Evolutionary conservation across 371 early-diverging fungal species (phyloP).

Genomic region (Thermomucor indicae-seudaticae): DNA sequence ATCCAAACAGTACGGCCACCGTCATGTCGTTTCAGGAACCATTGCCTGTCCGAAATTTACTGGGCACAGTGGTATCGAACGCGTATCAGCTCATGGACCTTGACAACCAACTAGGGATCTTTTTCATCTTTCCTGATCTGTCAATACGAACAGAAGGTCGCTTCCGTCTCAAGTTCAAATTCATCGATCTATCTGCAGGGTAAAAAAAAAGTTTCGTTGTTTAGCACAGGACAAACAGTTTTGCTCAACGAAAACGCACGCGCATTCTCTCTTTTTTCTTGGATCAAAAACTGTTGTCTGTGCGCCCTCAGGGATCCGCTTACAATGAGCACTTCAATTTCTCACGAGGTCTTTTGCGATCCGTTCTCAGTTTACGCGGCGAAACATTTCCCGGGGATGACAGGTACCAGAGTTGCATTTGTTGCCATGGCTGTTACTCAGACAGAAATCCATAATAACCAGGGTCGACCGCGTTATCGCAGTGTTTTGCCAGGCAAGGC

Average conservation of each 20-base stretch:
- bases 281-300: conserved; percentile 13
- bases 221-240: background rate
- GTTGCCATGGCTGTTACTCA: background rate
- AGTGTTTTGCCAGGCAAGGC: conserved; percentile 68
- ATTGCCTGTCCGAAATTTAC: conserved; percentile 15
- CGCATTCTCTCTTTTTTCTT: conserved; percentile 7
- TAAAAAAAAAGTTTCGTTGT: background rate
- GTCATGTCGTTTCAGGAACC: conserved; percentile 17
- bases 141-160: conserved; percentile 41
- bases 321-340: conserved; percentile 24
- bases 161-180: conserved; percentile 37
- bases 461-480: conserved; percentile 66
- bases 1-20: conserved; percentile 10
- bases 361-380: conserved; percentile 49
- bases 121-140: conserved; percentile 50
- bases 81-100: conserved; percentile 17
- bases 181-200: conserved; percentile 28
- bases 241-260: background rate
- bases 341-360: conserved; percentile 29
- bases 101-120: conserved; percentile 45
- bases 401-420: conserved; percentile 39
- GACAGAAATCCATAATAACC: background rate
- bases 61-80: conserved; percentile 12
- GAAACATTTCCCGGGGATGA: conserved; percentile 64
- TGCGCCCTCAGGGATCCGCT: conserved; percentile 26